Evolutionary conservation across 208 protist species (phyloP), one percentile per base, ranked within the genome.

Genomic region (Leishmania gerbilli): DNA sequence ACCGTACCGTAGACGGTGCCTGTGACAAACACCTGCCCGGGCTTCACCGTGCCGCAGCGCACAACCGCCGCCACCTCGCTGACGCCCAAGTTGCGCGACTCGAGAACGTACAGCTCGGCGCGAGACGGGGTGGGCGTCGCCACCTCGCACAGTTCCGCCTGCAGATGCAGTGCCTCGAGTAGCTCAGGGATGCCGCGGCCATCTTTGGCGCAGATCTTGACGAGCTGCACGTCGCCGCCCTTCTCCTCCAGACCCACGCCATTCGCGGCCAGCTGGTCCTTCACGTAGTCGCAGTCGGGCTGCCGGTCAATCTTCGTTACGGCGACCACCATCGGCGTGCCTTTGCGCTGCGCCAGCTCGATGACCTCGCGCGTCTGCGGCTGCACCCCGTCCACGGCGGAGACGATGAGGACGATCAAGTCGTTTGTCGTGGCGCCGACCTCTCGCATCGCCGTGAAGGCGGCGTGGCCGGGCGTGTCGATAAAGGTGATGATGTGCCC

Each of bases 401-500:
- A 99, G 6, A 99, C 95, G 42, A 99, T 94, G 9, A 99, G 91
- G 55, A 99, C 88, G 74, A 99, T 97, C 51, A 99, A 92, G 87
- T 99, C 99, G 19, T 98, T 99, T 3, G 96, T 93, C n/a, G 76
- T 77, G 4, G 98, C 97, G 42, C 99, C 99, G n/a, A 94, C 93
- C 82, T 94, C 89, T 37, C 99, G 93, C 98, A 99, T 99, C 47
- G 89, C 91, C 21, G 94, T 95, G 84, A 99, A 99, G 42, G 97
- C 98, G 31, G 90, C 96, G 89, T 99, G 99, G 34, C 99, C 99
- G 3, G 99, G 99, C 2, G 99, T 99, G 90, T 99, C 99, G 77
- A 99, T 97, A 82, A 99, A 99, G 0, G 98, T 99, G 71, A 99
- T 95, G 51, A 79, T 64, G 74, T 92, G 56, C 31, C 82, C 85